These are phyloP conservation scores for Fomitiporia mediterranea DNA, from an alignment of 1,284 basidiomycete species.

Conservation along the genomic window DNA sequence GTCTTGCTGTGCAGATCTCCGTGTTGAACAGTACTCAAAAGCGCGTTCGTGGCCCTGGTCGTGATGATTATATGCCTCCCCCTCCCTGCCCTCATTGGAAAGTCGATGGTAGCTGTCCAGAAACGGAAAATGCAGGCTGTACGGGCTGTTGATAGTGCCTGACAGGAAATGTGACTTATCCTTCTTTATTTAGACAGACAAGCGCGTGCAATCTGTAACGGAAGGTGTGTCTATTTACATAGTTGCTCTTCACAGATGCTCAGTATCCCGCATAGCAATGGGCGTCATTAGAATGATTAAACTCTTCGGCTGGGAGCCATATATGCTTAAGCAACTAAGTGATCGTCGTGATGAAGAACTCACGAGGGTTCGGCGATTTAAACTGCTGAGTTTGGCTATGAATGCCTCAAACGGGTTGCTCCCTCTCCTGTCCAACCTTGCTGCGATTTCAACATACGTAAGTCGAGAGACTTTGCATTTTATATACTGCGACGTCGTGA, in stretches of 20 bases:
- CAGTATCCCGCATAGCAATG: slow-evolving; percentile 21
- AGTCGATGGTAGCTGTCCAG: slow-evolving; percentile 23
- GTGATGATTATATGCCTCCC: slow-evolving; percentile 35
- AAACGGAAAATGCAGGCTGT: slow-evolving; percentile 23
- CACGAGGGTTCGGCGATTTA: not conserved
- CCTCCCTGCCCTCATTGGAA: slow-evolving; percentile 28
- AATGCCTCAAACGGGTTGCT: slow-evolving; percentile 6
- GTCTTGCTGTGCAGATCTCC: not conserved
- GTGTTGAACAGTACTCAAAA: slow-evolving; percentile 5
- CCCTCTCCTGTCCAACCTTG: slow-evolving; percentile 11
- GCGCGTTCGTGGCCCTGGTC: slow-evolving; percentile 35
- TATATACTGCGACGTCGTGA: not conserved
- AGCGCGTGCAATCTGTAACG: slow-evolving; percentile 35
- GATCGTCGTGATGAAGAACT: slow-evolving; percentile 31
- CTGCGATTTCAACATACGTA: slow-evolving; percentile 9
- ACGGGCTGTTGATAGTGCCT: not conserved
- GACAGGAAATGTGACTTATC: not conserved
- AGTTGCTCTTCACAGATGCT: not conserved
- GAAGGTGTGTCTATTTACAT: slow-evolving; percentile 27
- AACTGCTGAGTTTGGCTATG: slow-evolving; percentile 5
- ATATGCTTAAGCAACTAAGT: slow-evolving; percentile 39
- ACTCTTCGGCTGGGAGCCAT: slow-evolving; percentile 56
- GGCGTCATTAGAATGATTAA: slow-evolving; percentile 45
- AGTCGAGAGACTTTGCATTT: not conserved
- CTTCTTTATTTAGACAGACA: slow-evolving; percentile 30